Conservation (phyloP, 768 basidiomycete species). For the Mycena polygramma region DNA sequence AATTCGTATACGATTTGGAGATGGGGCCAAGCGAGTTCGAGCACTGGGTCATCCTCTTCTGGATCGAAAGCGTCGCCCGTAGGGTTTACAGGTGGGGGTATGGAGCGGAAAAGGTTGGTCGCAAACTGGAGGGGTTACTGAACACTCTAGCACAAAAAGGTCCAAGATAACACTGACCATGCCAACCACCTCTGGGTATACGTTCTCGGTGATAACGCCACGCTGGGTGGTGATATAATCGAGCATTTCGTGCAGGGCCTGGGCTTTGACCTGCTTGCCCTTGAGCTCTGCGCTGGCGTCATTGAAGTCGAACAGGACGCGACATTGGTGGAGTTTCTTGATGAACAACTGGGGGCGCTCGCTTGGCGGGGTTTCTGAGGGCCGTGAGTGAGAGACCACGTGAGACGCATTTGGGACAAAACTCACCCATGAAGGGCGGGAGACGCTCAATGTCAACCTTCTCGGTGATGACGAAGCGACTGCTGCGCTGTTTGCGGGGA, state of each 20-base stretch:
- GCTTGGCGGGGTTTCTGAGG: slow-evolving; percentile 84
- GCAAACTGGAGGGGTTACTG: slow-evolving; percentile 76
- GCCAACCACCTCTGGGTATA: slow-evolving; percentile 99
- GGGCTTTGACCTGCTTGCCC: slow-evolving; percentile 99
- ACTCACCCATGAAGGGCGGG: slow-evolving; percentile 88
- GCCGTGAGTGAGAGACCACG: slow-evolving; percentile 27
- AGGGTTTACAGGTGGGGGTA: slow-evolving; percentile 99
- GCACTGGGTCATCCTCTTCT: slow-evolving; percentile 98
- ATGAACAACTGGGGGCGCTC: slow-evolving; percentile 94
- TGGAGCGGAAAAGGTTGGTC: slow-evolving; percentile 98
- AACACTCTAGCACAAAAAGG: slow-evolving; percentile 24
- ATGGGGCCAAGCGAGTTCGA: slow-evolving; percentile 99
- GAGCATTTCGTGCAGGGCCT: slow-evolving; percentile 97
- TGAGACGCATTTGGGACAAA: slow-evolving; percentile 12
- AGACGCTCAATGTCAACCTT: slow-evolving; percentile 96
- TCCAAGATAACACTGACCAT: slow-evolving; percentile 75
- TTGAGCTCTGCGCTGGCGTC: slow-evolving; percentile 95
- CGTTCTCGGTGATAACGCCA: slow-evolving; percentile 93
- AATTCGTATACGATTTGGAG: slow-evolving; percentile 99
- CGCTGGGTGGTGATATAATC: slow-evolving; percentile 98
- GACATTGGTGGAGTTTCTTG: slow-evolving; percentile 95
- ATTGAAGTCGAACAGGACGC: slow-evolving; percentile 98
- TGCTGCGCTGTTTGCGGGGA: slow-evolving; percentile 97
- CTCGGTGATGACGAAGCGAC: slow-evolving; percentile 95
- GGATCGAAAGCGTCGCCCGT: slow-evolving; percentile 99